Base-by-base conservation (phyloP, 2,329 filamentous ascomycete species). In the Xylaria sp. region DNA sequence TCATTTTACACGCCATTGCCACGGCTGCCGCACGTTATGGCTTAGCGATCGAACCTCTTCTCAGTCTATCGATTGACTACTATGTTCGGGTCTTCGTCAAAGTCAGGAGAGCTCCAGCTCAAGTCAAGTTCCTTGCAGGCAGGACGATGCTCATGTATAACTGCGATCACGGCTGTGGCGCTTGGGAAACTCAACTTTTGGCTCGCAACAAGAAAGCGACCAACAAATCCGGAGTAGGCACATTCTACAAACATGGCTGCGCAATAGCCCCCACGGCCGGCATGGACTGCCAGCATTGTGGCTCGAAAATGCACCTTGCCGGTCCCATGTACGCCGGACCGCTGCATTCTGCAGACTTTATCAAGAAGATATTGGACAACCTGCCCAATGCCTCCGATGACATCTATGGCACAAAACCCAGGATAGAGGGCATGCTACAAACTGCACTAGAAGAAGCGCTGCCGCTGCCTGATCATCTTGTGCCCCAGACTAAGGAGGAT, bases 281-380 rank as follows among this genome's bases (percentile, higher is more conserved):
- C 60, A 82, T 84, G 15, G 78, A 83, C 40, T 99, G 95, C 76
- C 84, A 88, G 63, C 92, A 98, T 75, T 99, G 95, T 74, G 91
- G 90, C 8, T 88, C 85, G 73, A 94, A 90, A 74, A 96, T 90
- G 78, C 95, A 98, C 76, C 76, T 98, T 14, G 90, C 88, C 4
- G 95, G 95, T 1, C 95, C 95, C 0, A 98, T 99, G 94, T 99
- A 94, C 80, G 94, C 87, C 35, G 95, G 95, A 0, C 91, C 90
- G 19, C 80, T 99, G 8, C 95, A 99, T 77, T 93, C 93, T 46
- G 84, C 87, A 6, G 86, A 88, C 1, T 99, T 97, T 73, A 87
- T 99, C 64, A 85, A 91, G 72, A 86, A 86, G 59, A 88, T 99
- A 23, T 82, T 99, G 15, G 85, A 88, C 45, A 85, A 89, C 60